Conservation (phyloP, 768 basidiomycete species). For the Clitopilus hobsonii region DNA sequence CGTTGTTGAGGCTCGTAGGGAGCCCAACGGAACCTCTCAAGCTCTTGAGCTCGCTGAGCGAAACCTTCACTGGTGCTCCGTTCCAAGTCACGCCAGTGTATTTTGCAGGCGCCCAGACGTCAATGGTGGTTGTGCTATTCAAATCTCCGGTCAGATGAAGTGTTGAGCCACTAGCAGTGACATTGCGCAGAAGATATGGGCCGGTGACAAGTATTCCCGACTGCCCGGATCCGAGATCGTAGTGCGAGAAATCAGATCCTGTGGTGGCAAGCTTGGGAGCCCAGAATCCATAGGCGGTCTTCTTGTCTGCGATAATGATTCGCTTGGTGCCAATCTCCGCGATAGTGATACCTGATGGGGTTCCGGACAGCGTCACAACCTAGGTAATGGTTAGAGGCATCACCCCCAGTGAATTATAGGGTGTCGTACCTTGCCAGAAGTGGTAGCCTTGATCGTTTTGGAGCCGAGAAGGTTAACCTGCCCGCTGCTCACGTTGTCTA, state of each 20-base stretch:
- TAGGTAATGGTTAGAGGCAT: constrained; percentile 2
- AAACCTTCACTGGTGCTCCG: constrained; percentile 32
- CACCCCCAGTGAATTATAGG: neutral
- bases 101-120: constrained; percentile 44
- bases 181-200: constrained; percentile 29
- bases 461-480: constrained; percentile 16
- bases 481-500: constrained; percentile 7
- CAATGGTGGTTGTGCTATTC: constrained; percentile 44
- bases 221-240: constrained; percentile 21
- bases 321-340: constrained; percentile 40
- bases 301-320: constrained; percentile 55
- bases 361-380: constrained; percentile 40
- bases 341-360: constrained; percentile 32
- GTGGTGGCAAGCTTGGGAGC: constrained; percentile 41
- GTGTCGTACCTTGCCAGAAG: constrained; percentile 12
- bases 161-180: constrained; percentile 16
- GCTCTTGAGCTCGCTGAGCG: constrained; percentile 22
- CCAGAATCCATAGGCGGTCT: constrained; percentile 57
- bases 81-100: constrained; percentile 56
- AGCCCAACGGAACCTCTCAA: constrained; percentile 30
- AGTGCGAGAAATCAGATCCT: constrained; percentile 17
- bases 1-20: constrained; percentile 22
- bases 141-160: constrained; percentile 47
- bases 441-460: constrained; percentile 13
- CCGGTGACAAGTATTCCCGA: constrained; percentile 27